phyloP scores from a whole-genome alignment of 2,329 filamentous ascomycete species.

The Aspergillus neoniger region DNA sequence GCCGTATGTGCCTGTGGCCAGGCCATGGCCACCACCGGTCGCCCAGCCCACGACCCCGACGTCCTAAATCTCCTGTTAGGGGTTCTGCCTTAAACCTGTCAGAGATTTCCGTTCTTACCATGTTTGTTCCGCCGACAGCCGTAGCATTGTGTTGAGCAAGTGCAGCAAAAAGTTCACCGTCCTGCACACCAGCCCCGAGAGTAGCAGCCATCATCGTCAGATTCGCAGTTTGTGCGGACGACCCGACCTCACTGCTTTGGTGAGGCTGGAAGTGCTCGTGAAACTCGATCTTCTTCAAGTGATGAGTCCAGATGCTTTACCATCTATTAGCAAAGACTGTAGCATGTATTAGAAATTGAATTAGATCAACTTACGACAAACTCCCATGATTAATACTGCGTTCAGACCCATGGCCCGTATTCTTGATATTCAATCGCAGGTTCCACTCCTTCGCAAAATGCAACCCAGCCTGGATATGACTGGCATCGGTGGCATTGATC shows the following conservation, averaged over 20 bases:
- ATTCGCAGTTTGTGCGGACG: neutral
- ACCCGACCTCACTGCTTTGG: neutral
- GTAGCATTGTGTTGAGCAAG: neutral
- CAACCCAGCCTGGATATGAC: neutral
- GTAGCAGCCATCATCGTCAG: neutral
- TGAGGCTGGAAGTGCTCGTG: neutral
- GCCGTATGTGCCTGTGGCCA: constrained; percentile 52
- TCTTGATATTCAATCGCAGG: neutral
- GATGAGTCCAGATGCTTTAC: neutral
- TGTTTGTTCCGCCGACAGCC: neutral
- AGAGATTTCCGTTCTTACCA: neutral
- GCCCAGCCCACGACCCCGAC: neutral
- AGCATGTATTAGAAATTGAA: neutral
- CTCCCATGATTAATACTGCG: neutral
- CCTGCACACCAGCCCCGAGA: neutral
- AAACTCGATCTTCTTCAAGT: neutral
- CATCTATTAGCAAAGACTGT: neutral
- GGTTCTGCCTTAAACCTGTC: too few species aligned
- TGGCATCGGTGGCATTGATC: neutral
- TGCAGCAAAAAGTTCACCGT: neutral
- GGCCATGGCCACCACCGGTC: constrained; percentile 52
- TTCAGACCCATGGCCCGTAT: neutral
- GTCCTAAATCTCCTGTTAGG: neutral
- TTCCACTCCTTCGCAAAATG: neutral
- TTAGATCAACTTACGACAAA: neutral